Percentiles rank a stretch among this genome's conserved stretches.
Evolutionary conservation across 257 asterid genomes (phyloP).

Genomic region (Forsythia viridissima): DNA sequence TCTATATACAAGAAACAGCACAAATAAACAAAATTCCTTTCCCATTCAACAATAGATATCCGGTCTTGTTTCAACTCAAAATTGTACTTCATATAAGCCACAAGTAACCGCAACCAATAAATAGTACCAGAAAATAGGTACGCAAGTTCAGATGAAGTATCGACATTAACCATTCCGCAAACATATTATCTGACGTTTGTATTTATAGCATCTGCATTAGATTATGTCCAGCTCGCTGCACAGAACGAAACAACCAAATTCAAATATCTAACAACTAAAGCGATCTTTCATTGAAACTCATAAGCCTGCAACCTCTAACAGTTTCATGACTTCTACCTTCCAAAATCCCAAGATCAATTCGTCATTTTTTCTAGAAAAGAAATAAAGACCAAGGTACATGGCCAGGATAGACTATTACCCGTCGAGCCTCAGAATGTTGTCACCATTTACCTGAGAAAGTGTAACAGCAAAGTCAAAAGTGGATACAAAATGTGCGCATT

Average conservation of each 20-base stretch:
- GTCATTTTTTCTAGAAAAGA: not conserved
- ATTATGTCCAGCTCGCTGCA: not conserved
- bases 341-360: not conserved
- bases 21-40: too few species aligned
- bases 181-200: not conserved
- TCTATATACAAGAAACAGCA: too few species aligned
- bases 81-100: too few species aligned
- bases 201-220: not conserved
- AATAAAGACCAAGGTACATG: not conserved
- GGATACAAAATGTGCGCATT: not conserved
- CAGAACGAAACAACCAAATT: not conserved
- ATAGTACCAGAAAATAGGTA: too few species aligned
- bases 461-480: not conserved
- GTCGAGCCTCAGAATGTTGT: not conserved
- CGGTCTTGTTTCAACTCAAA: too few species aligned
- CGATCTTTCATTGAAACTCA: not conserved
- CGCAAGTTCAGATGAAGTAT: too few species aligned
- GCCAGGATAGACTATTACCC: not conserved
- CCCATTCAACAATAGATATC: too few species aligned
- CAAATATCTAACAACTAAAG: not conserved
- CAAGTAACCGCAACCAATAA: too few species aligned
- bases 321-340: not conserved
- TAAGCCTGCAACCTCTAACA: not conserved
- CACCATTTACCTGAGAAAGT: conserved; percentile 43
- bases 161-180: too few species aligned